These are phyloP conservation scores for Halophytophthora polymorphica DNA, from an alignment of 352 stramenopile genomes.

Conservation along the genomic window DNA sequence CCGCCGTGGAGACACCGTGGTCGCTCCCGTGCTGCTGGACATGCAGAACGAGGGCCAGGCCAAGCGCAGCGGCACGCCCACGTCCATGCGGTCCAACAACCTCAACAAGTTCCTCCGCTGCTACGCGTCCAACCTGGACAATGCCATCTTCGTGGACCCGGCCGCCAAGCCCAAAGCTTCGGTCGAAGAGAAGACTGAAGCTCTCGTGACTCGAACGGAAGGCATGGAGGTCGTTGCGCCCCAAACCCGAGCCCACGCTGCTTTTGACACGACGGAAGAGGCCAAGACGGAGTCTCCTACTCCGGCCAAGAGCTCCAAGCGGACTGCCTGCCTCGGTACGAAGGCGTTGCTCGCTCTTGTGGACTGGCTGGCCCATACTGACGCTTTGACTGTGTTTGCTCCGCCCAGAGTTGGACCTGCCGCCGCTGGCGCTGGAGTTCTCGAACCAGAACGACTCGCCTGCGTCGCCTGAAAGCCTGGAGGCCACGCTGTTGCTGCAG, in stretches of 20 bases:
- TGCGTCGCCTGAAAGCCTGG: slow-evolving; percentile 6
- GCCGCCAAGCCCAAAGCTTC: too few species aligned
- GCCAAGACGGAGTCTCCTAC: too few species aligned
- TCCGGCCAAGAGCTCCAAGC: too few species aligned
- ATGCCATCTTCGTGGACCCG: slow-evolving; percentile 10
- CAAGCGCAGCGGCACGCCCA: slow-evolving; percentile 12
- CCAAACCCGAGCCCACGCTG: too few species aligned
- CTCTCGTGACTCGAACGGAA: too few species aligned
- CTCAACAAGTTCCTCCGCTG: slow-evolving; percentile 64
- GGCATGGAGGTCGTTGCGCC: too few species aligned
- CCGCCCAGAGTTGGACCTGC: slow-evolving; percentile 28
- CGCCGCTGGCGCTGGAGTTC: slow-evolving; percentile 18
- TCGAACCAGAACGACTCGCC: slow-evolving; percentile 60
- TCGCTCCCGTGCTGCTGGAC: slow-evolving; percentile 8
- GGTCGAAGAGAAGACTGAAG: too few species aligned
- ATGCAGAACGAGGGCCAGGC: slow-evolving; percentile 10
- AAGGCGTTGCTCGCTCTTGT: neutral
- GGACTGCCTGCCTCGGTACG: slow-evolving; percentile 19
- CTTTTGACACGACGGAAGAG: too few species aligned
- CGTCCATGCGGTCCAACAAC: slow-evolving; percentile 50
- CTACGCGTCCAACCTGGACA: slow-evolving; percentile 66
- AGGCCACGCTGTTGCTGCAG: slow-evolving; percentile 4
- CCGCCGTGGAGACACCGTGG: slow-evolving; percentile 13
- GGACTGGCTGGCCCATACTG: neutral
- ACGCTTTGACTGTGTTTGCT: neutral